Evolutionary conservation across 495 filamentous ascomycete genomes (phyloP).

Genomic region (Penicillium longicatenatum): DNA sequence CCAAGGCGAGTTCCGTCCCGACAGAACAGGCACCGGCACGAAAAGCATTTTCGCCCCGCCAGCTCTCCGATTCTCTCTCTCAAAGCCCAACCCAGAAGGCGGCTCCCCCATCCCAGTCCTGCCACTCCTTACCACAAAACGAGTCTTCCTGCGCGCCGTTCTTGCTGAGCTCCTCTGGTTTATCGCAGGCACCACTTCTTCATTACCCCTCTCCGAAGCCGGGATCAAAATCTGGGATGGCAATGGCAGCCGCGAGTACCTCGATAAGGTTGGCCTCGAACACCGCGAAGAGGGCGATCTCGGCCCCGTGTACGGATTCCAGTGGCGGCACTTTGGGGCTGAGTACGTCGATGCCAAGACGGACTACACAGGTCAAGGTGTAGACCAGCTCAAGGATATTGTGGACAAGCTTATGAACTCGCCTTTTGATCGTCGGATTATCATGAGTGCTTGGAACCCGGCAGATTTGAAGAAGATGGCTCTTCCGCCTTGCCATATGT

Average conservation of each 20-base stretch:
- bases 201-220: slow-evolving; percentile 66
- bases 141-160: slow-evolving; percentile 90
- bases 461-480: slow-evolving; percentile 86
- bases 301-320: slow-evolving; percentile 96
- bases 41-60: slow-evolving; percentile 83
- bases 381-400: slow-evolving; percentile 88
- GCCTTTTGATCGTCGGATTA: slow-evolving; percentile 86
- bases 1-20: slow-evolving; percentile 77
- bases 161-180: slow-evolving; percentile 97
- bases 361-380: slow-evolving; percentile 86
- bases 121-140: slow-evolving; percentile 94
- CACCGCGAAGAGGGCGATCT: slow-evolving; percentile 85
- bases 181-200: slow-evolving; percentile 79
- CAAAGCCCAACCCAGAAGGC: slow-evolving; percentile 47
- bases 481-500: slow-evolving; percentile 97
- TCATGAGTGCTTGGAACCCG: slow-evolving; percentile 93
- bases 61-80: slow-evolving; percentile 83
- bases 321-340: slow-evolving; percentile 98
- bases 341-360: slow-evolving; percentile 75
- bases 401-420: slow-evolving; percentile 76
- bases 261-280: slow-evolving; percentile 78
- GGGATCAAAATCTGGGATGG: slow-evolving; percentile 98
- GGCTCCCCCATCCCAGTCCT: slow-evolving; percentile 58
- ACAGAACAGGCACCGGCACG: slow-evolving; percentile 92
- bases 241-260: slow-evolving; percentile 86